phyloP scores from a whole-genome alignment of 2,329 filamentous ascomycete genomes.

The Byssochlamys sp. region DNA sequence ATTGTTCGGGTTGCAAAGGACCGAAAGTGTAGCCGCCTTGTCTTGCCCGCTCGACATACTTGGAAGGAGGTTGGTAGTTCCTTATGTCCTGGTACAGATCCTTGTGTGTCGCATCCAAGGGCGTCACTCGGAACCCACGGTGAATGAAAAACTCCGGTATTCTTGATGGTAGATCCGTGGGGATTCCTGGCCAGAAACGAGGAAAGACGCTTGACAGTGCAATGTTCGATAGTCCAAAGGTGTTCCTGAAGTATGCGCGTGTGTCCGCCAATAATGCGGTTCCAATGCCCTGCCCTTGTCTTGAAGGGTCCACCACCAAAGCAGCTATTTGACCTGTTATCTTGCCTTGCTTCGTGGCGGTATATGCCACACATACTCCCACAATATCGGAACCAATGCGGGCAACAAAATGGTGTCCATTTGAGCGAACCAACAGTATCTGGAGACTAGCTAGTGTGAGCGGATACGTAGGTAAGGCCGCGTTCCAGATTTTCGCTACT shows the following conservation, averaged over 20 bases:
- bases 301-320: slow-evolving; percentile 26
- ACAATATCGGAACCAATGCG: slow-evolving; percentile 15
- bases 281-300: slow-evolving; percentile 31
- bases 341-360: slow-evolving; percentile 13
- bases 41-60: slow-evolving; percentile 26
- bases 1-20: slow-evolving; percentile 25
- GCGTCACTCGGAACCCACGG: slow-evolving; percentile 28
- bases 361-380: slow-evolving; percentile 32
- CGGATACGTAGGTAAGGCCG: slow-evolving; percentile 28
- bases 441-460: slow-evolving; percentile 19
- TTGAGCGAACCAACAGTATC: slow-evolving; percentile 16
- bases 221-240: slow-evolving; percentile 15
- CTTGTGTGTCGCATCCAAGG: slow-evolving; percentile 17
- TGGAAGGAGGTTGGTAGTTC: slow-evolving; percentile 24
- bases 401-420: slow-evolving; percentile 29
- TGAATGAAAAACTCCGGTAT: slow-evolving; percentile 34
- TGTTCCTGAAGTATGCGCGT: slow-evolving; percentile 16
- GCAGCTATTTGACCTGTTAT: slow-evolving; percentile 25
- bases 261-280: slow-evolving; percentile 25
- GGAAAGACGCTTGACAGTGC: slow-evolving; percentile 28
- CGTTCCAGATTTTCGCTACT: slow-evolving; percentile 24
- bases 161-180: slow-evolving; percentile 25
- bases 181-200: slow-evolving; percentile 39
- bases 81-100: slow-evolving; percentile 35
- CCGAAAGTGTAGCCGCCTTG: slow-evolving; percentile 27